Evolutionary conservation across 2,329 filamentous ascomycete genomes (phyloP), one percentile per base, ranked within the genome.

Genomic region (Colletotrichum ledebouriae): DNA sequence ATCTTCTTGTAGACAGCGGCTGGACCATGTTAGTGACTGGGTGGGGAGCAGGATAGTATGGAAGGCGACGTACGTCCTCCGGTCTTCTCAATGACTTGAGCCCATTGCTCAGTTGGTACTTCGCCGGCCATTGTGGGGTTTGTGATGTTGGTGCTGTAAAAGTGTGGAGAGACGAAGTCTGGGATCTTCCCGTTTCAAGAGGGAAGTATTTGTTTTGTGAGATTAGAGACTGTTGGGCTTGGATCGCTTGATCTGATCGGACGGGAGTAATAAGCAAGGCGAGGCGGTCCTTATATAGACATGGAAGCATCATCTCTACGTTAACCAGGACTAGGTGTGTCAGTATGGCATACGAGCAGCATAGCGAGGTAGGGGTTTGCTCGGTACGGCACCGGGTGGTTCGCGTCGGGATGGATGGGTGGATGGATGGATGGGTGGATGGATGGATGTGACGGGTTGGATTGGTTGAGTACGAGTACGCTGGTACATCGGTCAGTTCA

Each of bases 71-170:
- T 84, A 84, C 90, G 88, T 63, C 90, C 90, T 73, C 92, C 94
- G 65, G 86, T 90, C 85, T 94, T 88, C 81, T 97, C 92, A 75
- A 96, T 86, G 74, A 98, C 93, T 82, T 96, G 92, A 59, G 95
- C 95, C 93, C 92, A 97, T 85, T 98, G 95, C 80, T 90, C 90
- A 58, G 86, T 88, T 67, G 95, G 95, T 76, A 98, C 63, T 41
- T 69, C 61, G 20, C 55, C 49, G 25, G 66, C 34, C 66, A 69
- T 69, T 42, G n/a, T 60, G 61, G 44, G 39, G 15, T 25, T 46
- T 29, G 25, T 59, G 56, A 13, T 20, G 42, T 39, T 37, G 6
- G 49, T 22, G 49, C 25, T 39, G 9, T 46, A 25, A 34, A 13
- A 6, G 33, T 50, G 41, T 50, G 42, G 60, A 46, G 17, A 42